phyloP scores from a whole-genome alignment of 1,284 basidiomycete species.

The Fistulina hepatica region DNA sequence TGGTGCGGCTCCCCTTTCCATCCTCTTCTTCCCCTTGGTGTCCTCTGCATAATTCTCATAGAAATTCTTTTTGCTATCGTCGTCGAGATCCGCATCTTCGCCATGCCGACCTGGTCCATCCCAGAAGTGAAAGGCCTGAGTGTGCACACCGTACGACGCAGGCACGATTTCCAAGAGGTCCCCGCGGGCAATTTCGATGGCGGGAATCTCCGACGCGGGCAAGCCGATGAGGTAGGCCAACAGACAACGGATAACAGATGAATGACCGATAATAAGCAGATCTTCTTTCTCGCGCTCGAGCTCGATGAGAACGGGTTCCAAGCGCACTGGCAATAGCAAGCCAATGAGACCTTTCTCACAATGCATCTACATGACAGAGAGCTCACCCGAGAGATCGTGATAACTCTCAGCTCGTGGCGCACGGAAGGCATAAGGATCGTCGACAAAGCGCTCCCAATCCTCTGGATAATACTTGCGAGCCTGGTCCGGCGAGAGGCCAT shows the following conservation, averaged over 20 bases:
- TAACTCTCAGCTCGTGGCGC: constrained; percentile 92
- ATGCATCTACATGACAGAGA: neutral
- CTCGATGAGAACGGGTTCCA: constrained; percentile 99
- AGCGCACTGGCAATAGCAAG: constrained; percentile 90
- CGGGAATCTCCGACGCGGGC: constrained; percentile 93
- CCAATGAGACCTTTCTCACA: constrained; percentile 82
- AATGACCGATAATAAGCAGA: constrained; percentile 94
- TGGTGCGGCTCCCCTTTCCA: too few relatives aligned
- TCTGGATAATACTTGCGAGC: constrained; percentile 86
- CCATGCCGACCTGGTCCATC: constrained; percentile 59
- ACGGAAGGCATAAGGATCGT: constrained; percentile 89
- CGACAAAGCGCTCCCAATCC: constrained; percentile 88
- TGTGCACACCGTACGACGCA: constrained; percentile 82
- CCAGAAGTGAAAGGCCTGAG: constrained; percentile 89
- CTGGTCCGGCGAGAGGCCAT: constrained; percentile 86
- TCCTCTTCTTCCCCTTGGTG: constrained; percentile 56
- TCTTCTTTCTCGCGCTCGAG: constrained; percentile 91
- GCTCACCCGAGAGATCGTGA: constrained; percentile 36
- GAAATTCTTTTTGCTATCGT: constrained; percentile 48
- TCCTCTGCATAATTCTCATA: constrained; percentile 83
- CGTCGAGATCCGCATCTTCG: constrained; percentile 40
- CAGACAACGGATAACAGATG: constrained; percentile 96
- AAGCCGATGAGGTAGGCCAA: constrained; percentile 87
- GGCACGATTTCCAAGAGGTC: constrained; percentile 86
- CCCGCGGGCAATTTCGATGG: constrained; percentile 88